Conservation (phyloP, 108 stramenopile species). For the Fragilariopsis cylindrus region DNA sequence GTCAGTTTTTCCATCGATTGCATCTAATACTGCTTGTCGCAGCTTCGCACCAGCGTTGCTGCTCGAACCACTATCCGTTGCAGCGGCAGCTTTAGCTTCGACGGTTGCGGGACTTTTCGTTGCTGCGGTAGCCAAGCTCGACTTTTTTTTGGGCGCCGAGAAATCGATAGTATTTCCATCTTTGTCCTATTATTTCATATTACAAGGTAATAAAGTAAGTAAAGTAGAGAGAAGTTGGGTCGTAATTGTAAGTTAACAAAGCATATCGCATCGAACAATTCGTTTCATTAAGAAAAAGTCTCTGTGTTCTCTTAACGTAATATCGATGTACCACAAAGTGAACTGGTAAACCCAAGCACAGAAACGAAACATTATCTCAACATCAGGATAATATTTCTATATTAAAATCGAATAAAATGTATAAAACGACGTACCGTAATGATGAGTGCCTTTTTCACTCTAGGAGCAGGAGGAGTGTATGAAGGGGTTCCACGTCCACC, state of each 20-base stretch:
- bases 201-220: neutral
- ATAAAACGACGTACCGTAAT: constrained; percentile 33
- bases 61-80: constrained; percentile 24
- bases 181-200: constrained; percentile 43
- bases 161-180: constrained; percentile 68
- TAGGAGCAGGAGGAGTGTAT: constrained; percentile 24
- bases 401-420: constrained; percentile 4
- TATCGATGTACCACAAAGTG: neutral
- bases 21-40: constrained; percentile 61
- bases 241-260: neutral
- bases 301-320: neutral
- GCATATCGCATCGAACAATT: neutral
- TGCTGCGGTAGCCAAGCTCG: neutral
- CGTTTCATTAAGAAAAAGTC: neutral
- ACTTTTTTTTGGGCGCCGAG: constrained; percentile 16
- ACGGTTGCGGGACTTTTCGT: neutral
- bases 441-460: constrained; percentile 30
- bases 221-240: neutral
- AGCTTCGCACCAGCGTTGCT: constrained; percentile 65
- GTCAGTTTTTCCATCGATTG: constrained; percentile 47
- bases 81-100: constrained; percentile 23
- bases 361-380: constrained; percentile 1
- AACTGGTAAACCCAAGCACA: neutral
- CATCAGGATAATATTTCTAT: neutral
- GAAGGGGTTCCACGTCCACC: neutral